Percentiles rank a stretch among this genome's conserved stretches.
Conservation (phyloP, 73 alveolate genomes). For the Blepharisma stoltei region DNA sequence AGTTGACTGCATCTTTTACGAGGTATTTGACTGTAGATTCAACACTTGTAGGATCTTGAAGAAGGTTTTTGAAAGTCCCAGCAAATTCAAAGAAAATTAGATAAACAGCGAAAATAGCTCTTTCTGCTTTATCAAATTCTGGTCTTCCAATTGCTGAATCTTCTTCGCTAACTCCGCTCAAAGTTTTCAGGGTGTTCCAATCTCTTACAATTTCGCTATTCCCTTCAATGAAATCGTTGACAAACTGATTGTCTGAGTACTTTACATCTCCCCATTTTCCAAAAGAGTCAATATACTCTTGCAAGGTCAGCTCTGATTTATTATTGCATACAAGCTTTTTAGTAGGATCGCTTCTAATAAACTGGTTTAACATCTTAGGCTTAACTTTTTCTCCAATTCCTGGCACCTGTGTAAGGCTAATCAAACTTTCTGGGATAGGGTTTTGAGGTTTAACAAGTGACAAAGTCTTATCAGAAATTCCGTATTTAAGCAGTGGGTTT, state of each 20-base stretch:
- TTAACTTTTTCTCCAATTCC: neutral
- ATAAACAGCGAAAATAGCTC: constrained; percentile 26
- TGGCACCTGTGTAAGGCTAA: neutral
- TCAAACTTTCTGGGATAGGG: neutral
- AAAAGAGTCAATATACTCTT: neutral
- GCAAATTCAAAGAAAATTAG: neutral
- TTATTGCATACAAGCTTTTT: neutral
- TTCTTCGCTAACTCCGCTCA: neutral
- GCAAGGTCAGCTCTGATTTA: neutral
- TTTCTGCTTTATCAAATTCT: constrained; percentile 22
- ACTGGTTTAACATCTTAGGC: neutral
- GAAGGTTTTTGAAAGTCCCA: neutral
- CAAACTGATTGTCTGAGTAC: neutral
- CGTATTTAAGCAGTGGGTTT: neutral
- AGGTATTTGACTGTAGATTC: neutral
- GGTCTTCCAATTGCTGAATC: neutral
- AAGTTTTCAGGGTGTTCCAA: neutral
- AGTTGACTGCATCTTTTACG: neutral
- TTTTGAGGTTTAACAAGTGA: neutral
- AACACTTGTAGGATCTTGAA: neutral
- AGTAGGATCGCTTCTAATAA: no score
- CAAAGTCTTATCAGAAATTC: neutral
- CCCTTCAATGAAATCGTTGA: constrained; percentile 7
- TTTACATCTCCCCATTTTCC: constrained; percentile 9
- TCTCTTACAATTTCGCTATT: neutral